Base-by-base conservation (phyloP, 257 asterid species). In the Voacanga thouarsii region DNA sequence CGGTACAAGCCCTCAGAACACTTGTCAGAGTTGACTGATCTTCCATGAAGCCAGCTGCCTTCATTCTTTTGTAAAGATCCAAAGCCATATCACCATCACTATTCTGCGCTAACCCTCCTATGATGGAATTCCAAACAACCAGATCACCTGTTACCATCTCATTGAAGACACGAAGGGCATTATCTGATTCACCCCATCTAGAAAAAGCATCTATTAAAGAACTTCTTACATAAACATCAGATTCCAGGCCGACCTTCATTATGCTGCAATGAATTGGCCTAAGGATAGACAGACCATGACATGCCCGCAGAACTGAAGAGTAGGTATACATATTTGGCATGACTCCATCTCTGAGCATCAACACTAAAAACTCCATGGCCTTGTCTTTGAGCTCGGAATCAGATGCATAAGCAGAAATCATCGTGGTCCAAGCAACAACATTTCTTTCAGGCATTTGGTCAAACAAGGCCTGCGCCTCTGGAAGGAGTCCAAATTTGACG, bases 31-130 rank as follows among this genome's bases (percentile, higher is more conserved):
- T 91, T 9, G 95, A 87, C 80, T 89, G 94, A 73, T 90, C 92
- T 0, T 90, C 89, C 77, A 80, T 61, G 67, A 91, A 87, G 63
- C 97, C 92, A 28, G 82, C 86, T 74, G 93, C 80, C 78, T 90
- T 92, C 97, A 94, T 89, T 84, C 86, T 87, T 74, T 84, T 92
- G 75, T 80, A 94, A 45, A 94, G 97, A 77, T 82, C 85, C 80
- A 94, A 75, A 74, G 99, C 87, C 81, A 81, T 90, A 78, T 91
- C 95, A 19, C 97, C 92, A 4, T 88, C 91, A 74, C 89, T 90
- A 85, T 92, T 94, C 90, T 90, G 99, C 2, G 97, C 97, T 79
- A 91, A 94, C 45, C 96, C 98, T 75, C 94, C 96, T 67, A 94
- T 92, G 7, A 90, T 81, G 63, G 99, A 92, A 82, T 89, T 94